phyloP scores from a whole-genome alignment of 2,329 filamentous ascomycete species.

The Fusarium verrucosum region DNA sequence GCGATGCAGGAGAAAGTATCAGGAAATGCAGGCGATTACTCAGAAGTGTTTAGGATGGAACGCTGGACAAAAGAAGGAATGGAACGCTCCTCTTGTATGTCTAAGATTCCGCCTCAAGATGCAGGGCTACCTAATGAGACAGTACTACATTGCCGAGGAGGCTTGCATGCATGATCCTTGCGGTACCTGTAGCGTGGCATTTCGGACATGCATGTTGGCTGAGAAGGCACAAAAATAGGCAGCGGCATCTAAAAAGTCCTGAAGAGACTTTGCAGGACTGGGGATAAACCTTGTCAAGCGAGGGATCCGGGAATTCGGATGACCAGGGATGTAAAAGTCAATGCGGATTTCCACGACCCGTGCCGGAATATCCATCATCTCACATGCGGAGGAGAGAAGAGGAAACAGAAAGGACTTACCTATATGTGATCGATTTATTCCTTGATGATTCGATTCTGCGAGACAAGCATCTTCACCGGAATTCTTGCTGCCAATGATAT shows the following conservation, averaged over 20 bases:
- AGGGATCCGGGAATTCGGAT: constrained; percentile 7
- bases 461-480: not conserved
- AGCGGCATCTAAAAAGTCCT: not conserved
- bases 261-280: too few relatives aligned
- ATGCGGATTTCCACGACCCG: not conserved
- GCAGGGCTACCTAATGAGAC: not conserved
- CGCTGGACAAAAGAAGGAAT: constrained; percentile 7
- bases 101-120: not conserved
- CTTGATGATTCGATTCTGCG: not conserved
- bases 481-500: too few relatives aligned
- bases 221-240: not conserved
- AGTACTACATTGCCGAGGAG: not conserved
- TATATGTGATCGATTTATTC: not conserved
- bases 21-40: not conserved
- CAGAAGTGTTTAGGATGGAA: not conserved
- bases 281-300: not conserved
- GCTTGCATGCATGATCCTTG: not conserved
- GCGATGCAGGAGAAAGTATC: not conserved
- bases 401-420: not conserved
- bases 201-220: not conserved
- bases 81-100: constrained; percentile 3
- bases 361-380: not conserved
- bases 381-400: not conserved
- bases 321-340: not conserved
- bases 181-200: not conserved